phyloP scores from a whole-genome alignment of 768 basidiomycete genomes.

The Lactarius psammicola region DNA sequence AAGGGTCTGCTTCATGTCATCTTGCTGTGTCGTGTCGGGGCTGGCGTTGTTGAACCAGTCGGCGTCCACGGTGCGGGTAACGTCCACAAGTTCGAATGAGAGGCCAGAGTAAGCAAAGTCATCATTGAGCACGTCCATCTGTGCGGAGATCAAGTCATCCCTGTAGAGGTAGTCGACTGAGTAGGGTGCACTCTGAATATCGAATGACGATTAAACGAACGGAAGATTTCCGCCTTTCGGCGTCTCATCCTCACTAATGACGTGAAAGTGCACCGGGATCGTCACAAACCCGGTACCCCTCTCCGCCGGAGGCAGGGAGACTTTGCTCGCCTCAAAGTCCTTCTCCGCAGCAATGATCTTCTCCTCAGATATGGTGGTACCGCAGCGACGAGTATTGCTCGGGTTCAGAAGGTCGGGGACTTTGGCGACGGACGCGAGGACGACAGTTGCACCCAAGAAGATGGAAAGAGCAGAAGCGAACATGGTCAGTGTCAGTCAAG shows the following conservation, averaged over 20 bases:
- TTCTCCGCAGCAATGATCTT: slow-evolving; percentile 40
- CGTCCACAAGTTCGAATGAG: slow-evolving; percentile 43
- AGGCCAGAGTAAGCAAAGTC: slow-evolving; percentile 42
- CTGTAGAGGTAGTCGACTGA: slow-evolving; percentile 16
- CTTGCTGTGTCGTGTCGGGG: slow-evolving; percentile 39
- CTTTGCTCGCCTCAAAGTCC: slow-evolving; percentile 43
- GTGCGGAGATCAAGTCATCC: slow-evolving; percentile 40
- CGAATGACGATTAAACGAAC: slow-evolving; percentile 32
- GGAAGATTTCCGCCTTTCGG: slow-evolving; percentile 43
- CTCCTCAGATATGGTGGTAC: slow-evolving; percentile 36
- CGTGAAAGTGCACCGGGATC: slow-evolving; percentile 46
- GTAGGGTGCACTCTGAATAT: not conserved
- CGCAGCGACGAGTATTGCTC: slow-evolving; percentile 6
- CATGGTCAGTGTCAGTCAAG: not conserved
- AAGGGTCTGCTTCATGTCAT: slow-evolving; percentile 48
- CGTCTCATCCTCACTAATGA: slow-evolving; percentile 43
- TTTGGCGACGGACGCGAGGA: slow-evolving; percentile 33
- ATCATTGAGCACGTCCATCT: slow-evolving; percentile 45
- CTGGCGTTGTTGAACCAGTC: slow-evolving; percentile 50
- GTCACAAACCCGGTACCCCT: slow-evolving; percentile 12
- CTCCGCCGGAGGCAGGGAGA: slow-evolving; percentile 27
- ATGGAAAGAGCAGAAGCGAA: slow-evolving; percentile 33
- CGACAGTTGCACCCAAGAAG: slow-evolving; percentile 33
- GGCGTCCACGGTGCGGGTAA: slow-evolving; percentile 44
- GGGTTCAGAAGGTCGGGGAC: slow-evolving; percentile 25